phyloP scores from a whole-genome alignment of 2,329 filamentous ascomycete genomes.

The Phaeosphaeria sp. region DNA sequence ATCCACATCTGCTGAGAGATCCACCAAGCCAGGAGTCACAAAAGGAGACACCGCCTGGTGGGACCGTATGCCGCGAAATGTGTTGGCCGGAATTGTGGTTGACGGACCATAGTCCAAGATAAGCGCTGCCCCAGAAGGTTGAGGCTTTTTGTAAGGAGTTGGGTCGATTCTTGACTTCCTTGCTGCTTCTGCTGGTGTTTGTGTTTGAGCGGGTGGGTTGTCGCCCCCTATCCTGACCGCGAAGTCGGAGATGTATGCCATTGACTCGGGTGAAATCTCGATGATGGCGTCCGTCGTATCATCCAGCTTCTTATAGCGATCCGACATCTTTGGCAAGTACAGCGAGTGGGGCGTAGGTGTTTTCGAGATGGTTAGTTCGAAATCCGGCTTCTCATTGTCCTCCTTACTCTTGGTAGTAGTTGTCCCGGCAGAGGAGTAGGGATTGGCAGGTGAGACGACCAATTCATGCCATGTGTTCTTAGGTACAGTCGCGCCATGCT shows the following conservation, averaged over 20 bases:
- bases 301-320: slow-evolving; percentile 79
- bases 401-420: slow-evolving; percentile 19
- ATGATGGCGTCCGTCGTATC: slow-evolving; percentile 72
- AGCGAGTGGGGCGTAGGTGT: slow-evolving; percentile 80
- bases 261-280: slow-evolving; percentile 88
- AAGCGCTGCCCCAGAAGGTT: slow-evolving; percentile 83
- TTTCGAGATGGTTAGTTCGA: slow-evolving; percentile 81
- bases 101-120: slow-evolving; percentile 93
- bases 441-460: slow-evolving; percentile 49
- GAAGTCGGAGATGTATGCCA: slow-evolving; percentile 80
- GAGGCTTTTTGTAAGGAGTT: slow-evolving; percentile 58
- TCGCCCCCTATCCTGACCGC: slow-evolving; percentile 81
- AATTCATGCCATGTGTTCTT: slow-evolving; percentile 53
- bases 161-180: slow-evolving; percentile 15
- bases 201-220: slow-evolving; percentile 26
- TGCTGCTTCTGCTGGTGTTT: slow-evolving; percentile 23
- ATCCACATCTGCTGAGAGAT: slow-evolving; percentile 92
- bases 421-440: slow-evolving; percentile 50
- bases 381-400: slow-evolving; percentile 68
- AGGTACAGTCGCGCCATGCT: slow-evolving; percentile 43
- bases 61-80: slow-evolving; percentile 82
- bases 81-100: slow-evolving; percentile 82
- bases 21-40: slow-evolving; percentile 77
- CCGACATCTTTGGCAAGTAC: slow-evolving; percentile 81
- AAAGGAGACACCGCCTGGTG: slow-evolving; percentile 83